phyloP scores from a whole-genome alignment of 441 rosid species.

The Syzygium syzygioides region DNA sequence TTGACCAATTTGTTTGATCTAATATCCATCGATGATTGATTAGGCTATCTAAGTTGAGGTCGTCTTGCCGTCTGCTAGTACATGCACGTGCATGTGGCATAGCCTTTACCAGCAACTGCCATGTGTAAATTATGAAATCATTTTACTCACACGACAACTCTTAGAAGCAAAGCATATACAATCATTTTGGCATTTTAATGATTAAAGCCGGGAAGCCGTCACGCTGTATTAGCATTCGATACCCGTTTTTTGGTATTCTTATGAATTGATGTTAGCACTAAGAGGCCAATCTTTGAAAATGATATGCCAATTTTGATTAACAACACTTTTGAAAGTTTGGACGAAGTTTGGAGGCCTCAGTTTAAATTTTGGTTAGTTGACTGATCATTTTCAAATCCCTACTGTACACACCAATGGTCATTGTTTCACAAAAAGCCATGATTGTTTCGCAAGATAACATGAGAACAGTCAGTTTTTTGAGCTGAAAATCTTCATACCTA shows the following conservation, averaged over 20 bases:
- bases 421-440: too few species aligned
- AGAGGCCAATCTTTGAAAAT: accelerated
- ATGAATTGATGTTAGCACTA: background rate
- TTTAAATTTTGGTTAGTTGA: background rate
- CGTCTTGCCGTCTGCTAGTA: background rate
- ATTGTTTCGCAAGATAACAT: too few species aligned
- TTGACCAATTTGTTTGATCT: too few species aligned
- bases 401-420: too few species aligned
- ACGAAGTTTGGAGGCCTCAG: background rate
- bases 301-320: background rate
- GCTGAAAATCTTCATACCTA: too few species aligned
- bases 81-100: background rate
- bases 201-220: accelerated
- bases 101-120: background rate
- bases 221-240: background rate
- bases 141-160: background rate
- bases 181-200: background rate
- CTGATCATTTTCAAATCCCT: background rate
- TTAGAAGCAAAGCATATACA: background rate
- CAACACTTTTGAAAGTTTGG: accelerated
- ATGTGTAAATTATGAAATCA: background rate
- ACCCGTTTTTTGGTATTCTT: background rate
- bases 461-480: too few species aligned
- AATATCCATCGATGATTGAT: too few species aligned
- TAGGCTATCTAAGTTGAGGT: too few species aligned